A percentile compares a stretch with the other conserved stretches of the same genome.
These are phyloP conservation scores for Rhizophora mangle DNA, from an alignment of 345 rosid genomes.

Conservation along the genomic window DNA sequence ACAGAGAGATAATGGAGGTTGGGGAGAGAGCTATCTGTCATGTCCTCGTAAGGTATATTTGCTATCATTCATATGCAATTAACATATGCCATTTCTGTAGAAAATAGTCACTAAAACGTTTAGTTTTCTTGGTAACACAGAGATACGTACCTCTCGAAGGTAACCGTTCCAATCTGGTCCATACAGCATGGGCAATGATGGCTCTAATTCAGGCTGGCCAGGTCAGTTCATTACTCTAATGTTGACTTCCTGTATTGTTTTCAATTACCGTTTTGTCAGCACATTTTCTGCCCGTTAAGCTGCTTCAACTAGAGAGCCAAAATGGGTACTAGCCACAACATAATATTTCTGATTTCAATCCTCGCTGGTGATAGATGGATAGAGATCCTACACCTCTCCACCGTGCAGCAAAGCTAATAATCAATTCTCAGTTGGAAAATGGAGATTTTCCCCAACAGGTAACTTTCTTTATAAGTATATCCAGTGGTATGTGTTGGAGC, in stretches of 20 bases:
- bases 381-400: constrained; percentile 37
- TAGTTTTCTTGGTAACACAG: background rate
- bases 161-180: constrained; percentile 16
- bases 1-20: constrained; percentile 44
- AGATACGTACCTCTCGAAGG: constrained; percentile 10
- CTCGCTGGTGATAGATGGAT: constrained; percentile 10
- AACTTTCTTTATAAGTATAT: background rate
- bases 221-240: background rate
- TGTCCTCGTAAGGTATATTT: background rate
- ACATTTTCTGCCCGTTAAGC: no score
- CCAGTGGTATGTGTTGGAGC: no score
- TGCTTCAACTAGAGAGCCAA: no score
- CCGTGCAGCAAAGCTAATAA: constrained; percentile 27
- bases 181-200: background rate
- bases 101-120: no score
- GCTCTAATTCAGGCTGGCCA: constrained; percentile 11
- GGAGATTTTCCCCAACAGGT: constrained; percentile 39
- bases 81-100: no score
- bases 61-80: no score
- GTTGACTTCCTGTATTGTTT: background rate
- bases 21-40: constrained; percentile 58
- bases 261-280: background rate
- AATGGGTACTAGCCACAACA: no score
- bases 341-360: background rate
- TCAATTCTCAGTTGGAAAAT: constrained; percentile 30